Evolutionary conservation across 1,284 basidiomycete species (phyloP), one percentile per base, ranked within the genome.

Genomic region (Cryptococcus sp.): DNA sequence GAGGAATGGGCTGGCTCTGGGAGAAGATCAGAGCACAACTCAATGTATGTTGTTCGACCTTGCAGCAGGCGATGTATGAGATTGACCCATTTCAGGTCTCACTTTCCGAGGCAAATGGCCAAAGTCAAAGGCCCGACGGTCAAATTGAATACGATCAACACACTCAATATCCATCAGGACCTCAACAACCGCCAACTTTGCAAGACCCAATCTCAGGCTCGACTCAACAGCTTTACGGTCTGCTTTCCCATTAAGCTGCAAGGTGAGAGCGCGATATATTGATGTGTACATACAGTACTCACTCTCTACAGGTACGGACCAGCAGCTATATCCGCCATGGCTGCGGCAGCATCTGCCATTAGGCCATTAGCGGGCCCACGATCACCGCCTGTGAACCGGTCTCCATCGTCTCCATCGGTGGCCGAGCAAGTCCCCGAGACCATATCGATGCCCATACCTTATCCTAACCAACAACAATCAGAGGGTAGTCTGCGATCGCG

Each of bases 191-290:
- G 30, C 76, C 74, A 5, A 70, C 71, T 1, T 54, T 76, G 42
- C 63, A 67, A 31, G 72, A 76, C 57, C 76, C 73, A 5, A 73
- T 71, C 14, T 68, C 67, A 2, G 76, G 74, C 13, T 70, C 70
- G 1, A 58, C 68, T 10, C 69, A 71, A 54, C 65, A 70, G 55
- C 61, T 71, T 5, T 74, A 70, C 43, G 64, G 69, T 6, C 60
- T 70, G 31, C 46, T 70, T 3, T 57, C 62, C 7, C 56, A 58
- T 35, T 71, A 74, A 51, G 73, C 73, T 7, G 66, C 64, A 53
- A 62, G 64, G 73, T 72, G 53, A 65, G 73, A 66, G 15, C 43
- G 23, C 23, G 23, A 23, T n/a, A 11, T 4, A 8, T 14, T 14
- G 33, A 49, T 23, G 23, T 33, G 15, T 23, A 13, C n/a, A 31